phyloP scores from a whole-genome alignment of 208 protist species.

The Wallacemonas rigidus region DNA sequence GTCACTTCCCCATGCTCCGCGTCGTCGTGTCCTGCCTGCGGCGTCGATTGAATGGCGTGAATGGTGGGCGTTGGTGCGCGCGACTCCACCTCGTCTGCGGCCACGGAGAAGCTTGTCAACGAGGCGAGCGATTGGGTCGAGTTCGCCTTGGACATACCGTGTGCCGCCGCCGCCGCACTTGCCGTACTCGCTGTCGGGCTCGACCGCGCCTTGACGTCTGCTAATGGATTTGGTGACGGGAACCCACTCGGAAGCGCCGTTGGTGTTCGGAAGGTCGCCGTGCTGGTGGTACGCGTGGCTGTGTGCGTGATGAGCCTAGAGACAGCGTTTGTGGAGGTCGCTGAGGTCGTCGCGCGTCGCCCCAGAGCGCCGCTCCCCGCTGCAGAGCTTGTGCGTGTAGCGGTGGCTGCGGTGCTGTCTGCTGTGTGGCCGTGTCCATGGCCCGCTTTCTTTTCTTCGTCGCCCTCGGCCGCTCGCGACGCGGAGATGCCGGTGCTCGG shows the following conservation, averaged over 20 bases:
- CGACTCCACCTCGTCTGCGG: background rate
- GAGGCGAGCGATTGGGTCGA: background rate
- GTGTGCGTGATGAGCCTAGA: constrained; percentile 13
- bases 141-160: too few species aligned
- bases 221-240: too few species aligned
- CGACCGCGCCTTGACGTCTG: too few species aligned
- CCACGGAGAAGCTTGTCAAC: background rate
- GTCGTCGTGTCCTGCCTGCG: too few species aligned
- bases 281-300: background rate
- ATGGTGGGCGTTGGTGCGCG: too few species aligned
- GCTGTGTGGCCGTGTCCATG: background rate
- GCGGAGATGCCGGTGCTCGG: background rate
- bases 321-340: background rate
- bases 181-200: too few species aligned
- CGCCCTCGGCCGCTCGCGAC: background rate
- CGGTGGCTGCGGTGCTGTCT: background rate
- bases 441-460: too few species aligned
- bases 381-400: background rate
- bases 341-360: background rate
- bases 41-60: too few species aligned
- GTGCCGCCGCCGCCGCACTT: too few species aligned
- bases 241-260: background rate
- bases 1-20: too few species aligned
- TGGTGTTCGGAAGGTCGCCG: background rate
- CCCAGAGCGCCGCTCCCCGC: too few species aligned